Evolutionary conservation across 306 rosid species (phyloP), one percentile per base, ranked within the genome.

Genomic region (Inga laurina): DNA sequence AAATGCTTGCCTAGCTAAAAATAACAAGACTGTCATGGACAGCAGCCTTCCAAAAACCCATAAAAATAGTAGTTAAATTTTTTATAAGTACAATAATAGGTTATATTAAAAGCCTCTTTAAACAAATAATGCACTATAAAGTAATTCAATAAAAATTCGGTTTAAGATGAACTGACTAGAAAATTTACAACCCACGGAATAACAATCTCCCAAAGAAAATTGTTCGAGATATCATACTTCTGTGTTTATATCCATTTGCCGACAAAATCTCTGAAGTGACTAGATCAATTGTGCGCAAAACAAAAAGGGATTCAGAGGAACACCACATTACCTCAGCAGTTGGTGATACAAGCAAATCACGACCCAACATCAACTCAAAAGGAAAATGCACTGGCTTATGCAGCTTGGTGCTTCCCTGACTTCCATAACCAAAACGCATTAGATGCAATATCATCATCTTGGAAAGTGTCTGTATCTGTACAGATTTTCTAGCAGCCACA

Each of bases 331-430:
- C 99, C 97, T 97, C 94, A 14, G 84, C 85, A 61, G 93, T 75
- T 69, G 91, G 78, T 41, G 95, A 90, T 84, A 86, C 88, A 43
- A 97, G 97, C 81, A 97, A 67, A 48, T 94, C 97, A 22, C 95
- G 98, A 54, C 92, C 91, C 79, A 97, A 85, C 27, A 90, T 88
- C 85, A 97, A 68, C 68, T 91, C 98, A 21, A 90, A 93, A 74
- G 95, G 98, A 80, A 97, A 94, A 82, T 49, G 88, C 81, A 97
- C 98, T 3, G 94, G 91, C 94, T 97, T 97, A 74, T 66, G 93
- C 90, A 97, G 72, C 85, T 97, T 97, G n/a, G 98, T 89, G 90
- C 98, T 97, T 87, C 99, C 99, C 80, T 92, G 99, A 86, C 89
- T 90, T 88, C 98, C 99, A 79, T 97, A 97, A 81, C 95, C 65